A percentile compares a stretch with the other conserved stretches of the same genome.
Conservation (phyloP, 108 stramenopile species). For the Cyclotella choctawhatcheeana region DNA sequence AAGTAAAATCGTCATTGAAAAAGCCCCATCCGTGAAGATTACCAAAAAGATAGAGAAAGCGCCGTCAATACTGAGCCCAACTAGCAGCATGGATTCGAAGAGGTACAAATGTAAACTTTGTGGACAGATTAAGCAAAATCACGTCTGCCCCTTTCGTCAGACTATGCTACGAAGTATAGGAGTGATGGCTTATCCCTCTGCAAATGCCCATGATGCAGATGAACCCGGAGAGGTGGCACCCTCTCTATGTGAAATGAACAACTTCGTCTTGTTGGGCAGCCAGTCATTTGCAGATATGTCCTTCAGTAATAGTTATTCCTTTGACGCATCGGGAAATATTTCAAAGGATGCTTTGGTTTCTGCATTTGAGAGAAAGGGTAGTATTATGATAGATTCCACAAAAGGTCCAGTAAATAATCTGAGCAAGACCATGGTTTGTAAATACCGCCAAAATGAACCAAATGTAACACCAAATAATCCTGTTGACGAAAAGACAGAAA, state of each 20-base stretch:
- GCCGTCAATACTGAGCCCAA: constrained; percentile 8
- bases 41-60: constrained; percentile 11
- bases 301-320: constrained; percentile 14
- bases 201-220: constrained; percentile 74
- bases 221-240: constrained; percentile 78
- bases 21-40: too few relatives aligned
- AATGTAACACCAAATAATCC: not conserved
- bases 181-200: constrained; percentile 73
- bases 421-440: not conserved
- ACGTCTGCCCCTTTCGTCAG: constrained; percentile 72
- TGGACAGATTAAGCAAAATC: constrained; percentile 82
- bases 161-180: constrained; percentile 79
- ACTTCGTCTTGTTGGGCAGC: constrained; percentile 57
- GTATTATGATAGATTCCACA: not conserved
- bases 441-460: not conserved
- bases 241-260: constrained; percentile 81
- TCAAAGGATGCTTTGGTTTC: constrained; percentile 22
- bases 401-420: not conserved
- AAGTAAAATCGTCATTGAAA: too few relatives aligned
- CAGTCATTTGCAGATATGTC: constrained; percentile 15
- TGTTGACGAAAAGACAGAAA: not conserved
- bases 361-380: constrained; percentile 11
- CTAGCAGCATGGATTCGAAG: constrained; percentile 43
- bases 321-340: not conserved
- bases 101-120: constrained; percentile 82